Evolutionary conservation across 345 rosid genomes (phyloP), one percentile per base, ranked within the genome.

Genomic region (Eucalyptus guilfoylei): DNA sequence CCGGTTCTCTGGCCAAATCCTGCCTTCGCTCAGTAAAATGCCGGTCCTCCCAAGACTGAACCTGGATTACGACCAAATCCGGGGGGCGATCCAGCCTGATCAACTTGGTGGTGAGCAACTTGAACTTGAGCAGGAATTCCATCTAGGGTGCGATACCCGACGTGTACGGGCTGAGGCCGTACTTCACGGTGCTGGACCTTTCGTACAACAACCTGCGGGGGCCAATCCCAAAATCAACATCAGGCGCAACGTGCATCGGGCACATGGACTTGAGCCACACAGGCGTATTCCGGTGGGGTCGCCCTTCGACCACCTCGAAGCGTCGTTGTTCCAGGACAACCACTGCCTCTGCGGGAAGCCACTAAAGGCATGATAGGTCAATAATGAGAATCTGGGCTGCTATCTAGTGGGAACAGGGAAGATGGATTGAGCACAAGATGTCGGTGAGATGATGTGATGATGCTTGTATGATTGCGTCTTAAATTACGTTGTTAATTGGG

Each of bases 341-440:
- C 93, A 91, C 86, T 92, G 95, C 45, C 93, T 92, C 37, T 94
- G 95, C 52, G 94, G 95, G 72, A 92, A 90, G 89, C 95, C 94
- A 28, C 92, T 94, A 17, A 89, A 87, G 55, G 40, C 91, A n/a
- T 90, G 92, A 40, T 86, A 88, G 88, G 60, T 28, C n/a, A 80
- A 69, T 64, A 14, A n/a, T n/a, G 76, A 11, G 67, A 11, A 60
- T 26, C 28, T 55, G 14, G 62, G 62, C 14, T 23, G 30, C 62
- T 23, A 55, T 24, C 11, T 9, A 28, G 62, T 24, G 62, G 62
- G 62, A 55, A 55, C 62, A 55, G 62, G 26, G 62, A 5, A 23
- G 30, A 55, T 24, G 62, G 14, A 55, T 30, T 28, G 28, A 23
- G 62, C 62, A 55, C 3, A 24, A 55, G 28, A 23, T 55, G 62